Base-by-base conservation (phyloP, 345 rosid genomes). In the Eucalyptus virginea region DNA sequence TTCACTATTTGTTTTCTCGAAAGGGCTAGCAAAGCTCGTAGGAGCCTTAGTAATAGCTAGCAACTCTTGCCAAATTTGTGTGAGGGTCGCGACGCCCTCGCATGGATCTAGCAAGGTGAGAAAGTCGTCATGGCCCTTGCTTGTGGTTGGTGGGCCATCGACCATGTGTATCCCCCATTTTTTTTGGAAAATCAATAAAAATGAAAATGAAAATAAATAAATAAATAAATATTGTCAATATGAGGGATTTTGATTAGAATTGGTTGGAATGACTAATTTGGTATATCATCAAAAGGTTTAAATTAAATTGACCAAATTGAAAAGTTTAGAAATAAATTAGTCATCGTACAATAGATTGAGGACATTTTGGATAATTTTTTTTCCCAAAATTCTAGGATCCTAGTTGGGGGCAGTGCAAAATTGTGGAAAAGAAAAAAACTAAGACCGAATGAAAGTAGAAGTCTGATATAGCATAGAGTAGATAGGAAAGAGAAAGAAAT, bases 71-170 rank as follows among this genome's bases (percentile, higher is more conserved):
- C 30, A 2, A 28, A 58, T 58, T 24, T 58, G 30, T 58, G 65
- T 58, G 65, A 58, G n/a, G 65, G 65, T 28, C 1, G 3, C 6
- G 7, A 58, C 1, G 6, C n/a, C 65, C 65, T 58, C 2, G 3
- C 30, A 58, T 3, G 30, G 14, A 58, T 58, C 30, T 58, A 58
- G 65, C 65, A 11, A 58, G 65, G 65, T 58, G 65, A 26, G 65
- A 58, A 58, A 28, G 65, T 24, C 1, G 2, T 26, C n/a, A 26
- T 58, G 65, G 3, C 65, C 65, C 65, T 58, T 58, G n/a, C 65
- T 11, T 58, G 15, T 58, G n/a, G 65, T 2, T 3, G 1, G 65
- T 26, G 23, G 6, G 3, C 65, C 65, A 58, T 3, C 0, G 2
- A 58, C 15, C 65, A 58, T 58, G 65, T 26, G 65, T 26, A 58